These are phyloP conservation scores for Senecio squalidus DNA, from an alignment of 140 eudicot species.

Conservation along the genomic window DNA sequence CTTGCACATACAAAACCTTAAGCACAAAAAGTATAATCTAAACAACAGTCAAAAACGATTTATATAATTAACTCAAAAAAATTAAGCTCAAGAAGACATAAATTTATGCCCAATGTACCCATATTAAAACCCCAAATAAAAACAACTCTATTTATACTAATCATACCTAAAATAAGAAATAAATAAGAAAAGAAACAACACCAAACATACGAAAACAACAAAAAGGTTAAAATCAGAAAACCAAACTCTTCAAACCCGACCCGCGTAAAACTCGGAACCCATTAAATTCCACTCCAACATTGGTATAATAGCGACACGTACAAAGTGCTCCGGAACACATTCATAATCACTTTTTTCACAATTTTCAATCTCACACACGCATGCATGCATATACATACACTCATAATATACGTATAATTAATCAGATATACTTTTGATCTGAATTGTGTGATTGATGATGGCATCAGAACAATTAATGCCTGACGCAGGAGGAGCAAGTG, in stretches of 20 bases:
- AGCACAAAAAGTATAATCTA: too few species aligned
- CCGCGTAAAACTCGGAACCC: constrained; percentile 23
- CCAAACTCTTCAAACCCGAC: background rate
- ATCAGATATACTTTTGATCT: background rate
- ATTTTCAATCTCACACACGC: constrained; percentile 5
- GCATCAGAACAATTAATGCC: constrained; percentile 62
- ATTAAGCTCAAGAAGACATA: too few species aligned
- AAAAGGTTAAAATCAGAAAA: background rate
- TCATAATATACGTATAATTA: background rate
- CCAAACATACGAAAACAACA: background rate
- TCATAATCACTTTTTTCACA: constrained; percentile 29
- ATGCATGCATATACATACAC: background rate
- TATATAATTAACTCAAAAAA: too few species aligned
- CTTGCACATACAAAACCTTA: too few species aligned
- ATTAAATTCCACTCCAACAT: constrained; percentile 17
- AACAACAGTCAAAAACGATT: too few species aligned
- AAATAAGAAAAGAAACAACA: too few species aligned
- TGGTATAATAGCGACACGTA: too few species aligned
- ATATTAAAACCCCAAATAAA: too few species aligned
- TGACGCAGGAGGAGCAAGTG: constrained; percentile 46
- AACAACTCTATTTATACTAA: too few species aligned
- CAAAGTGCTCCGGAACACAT: constrained; percentile 34
- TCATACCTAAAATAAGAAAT: too few species aligned
- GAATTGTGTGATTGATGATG: constrained; percentile 26
- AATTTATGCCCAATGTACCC: too few species aligned